Percentiles rank a stretch among this genome's conserved stretches.
phyloP scores from a whole-genome alignment of 2,329 filamentous ascomycete genomes.

The Colletotrichum noveboracense region DNA sequence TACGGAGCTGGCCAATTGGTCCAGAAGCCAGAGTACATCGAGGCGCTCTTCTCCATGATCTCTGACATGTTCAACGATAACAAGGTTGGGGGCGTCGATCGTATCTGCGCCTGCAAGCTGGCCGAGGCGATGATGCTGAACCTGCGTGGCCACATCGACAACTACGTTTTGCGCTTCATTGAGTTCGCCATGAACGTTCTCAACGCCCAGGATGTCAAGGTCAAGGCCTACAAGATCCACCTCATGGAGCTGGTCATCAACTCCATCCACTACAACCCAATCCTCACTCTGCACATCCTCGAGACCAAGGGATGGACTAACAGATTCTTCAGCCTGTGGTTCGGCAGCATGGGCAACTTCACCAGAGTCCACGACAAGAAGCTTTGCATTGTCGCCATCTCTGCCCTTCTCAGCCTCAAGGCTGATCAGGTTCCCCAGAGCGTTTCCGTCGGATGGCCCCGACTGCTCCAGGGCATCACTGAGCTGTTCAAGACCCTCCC shows the following conservation, averaged over 20 bases:
- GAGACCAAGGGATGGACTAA: slow-evolving; percentile 95
- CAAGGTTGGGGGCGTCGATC: slow-evolving; percentile 91
- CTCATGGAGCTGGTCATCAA: slow-evolving; percentile 99
- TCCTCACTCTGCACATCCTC: slow-evolving; percentile 83
- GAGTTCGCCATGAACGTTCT: slow-evolving; percentile 87
- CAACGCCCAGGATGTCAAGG: slow-evolving; percentile 75
- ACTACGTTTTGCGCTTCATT: slow-evolving; percentile 88
- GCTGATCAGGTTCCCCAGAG: slow-evolving; percentile 87
- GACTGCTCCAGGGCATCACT: slow-evolving; percentile 86
- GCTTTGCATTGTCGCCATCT: slow-evolving; percentile 93
- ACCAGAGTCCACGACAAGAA: slow-evolving; percentile 98
- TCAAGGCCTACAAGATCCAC: slow-evolving; percentile 94
- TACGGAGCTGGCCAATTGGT: slow-evolving; percentile 84
- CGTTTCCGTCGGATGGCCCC: slow-evolving; percentile 93
- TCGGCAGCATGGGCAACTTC: slow-evolving; percentile 93
- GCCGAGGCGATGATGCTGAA: slow-evolving; percentile 98
- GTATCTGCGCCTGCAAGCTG: slow-evolving; percentile 97
- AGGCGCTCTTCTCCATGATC: slow-evolving; percentile 92
- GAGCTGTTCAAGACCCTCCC: slow-evolving; percentile 92
- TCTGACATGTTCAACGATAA: slow-evolving; percentile 92
- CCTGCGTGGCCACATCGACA: slow-evolving; percentile 85
- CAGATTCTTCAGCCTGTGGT: slow-evolving; percentile 99
- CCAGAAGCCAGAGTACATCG: slow-evolving; percentile 84
- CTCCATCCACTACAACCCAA: slow-evolving; percentile 94
- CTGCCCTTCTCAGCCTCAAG: slow-evolving; percentile 79